Base-by-base conservation (phyloP, 371 early-diverging fungal species). In the Mucor ambiguus region DNA sequence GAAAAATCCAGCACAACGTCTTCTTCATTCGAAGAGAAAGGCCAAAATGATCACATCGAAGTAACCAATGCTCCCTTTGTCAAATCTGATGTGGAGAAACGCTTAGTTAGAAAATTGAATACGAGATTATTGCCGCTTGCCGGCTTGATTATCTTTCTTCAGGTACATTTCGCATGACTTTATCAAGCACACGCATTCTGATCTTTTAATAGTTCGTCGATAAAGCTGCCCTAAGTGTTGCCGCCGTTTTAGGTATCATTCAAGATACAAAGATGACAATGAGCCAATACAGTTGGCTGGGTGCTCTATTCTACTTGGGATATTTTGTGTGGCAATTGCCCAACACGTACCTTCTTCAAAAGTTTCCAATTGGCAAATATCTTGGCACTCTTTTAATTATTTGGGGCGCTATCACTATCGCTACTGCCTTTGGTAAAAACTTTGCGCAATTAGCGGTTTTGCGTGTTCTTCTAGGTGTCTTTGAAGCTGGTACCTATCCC, bases 91-190 rank as follows among this genome's bases (percentile, higher is more conserved):
- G 63, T 59, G 33, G 71, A 71, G 49, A 61, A 63, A 37, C 28
- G 55, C 9, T 66, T 77, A 8, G 75, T 80, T 30, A 72, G 76
- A 35, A 85, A 85, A 38, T 64, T 78, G 18, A 83, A 85, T 43
- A 68, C 66, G 8, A 69, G 72, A 28, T 62, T 85, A 5, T 57
- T 85, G 9, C 85, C 85, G 2, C 58, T 76, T 22, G 57, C 68
- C 24, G 60, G 71, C 33, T 28, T 60, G 16, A 70, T 73, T 55
- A 54, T 73, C 18, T 70, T 73, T 43, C 63, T 72, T 28, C 72
- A 69, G 60, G 60, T 59, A 59, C 12, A 59, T 14, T 18, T 56
- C n/a, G 29, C 24, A 28, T 29, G 24, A 22, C 14, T 16, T 6
- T 28, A 9, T 16, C 8, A 1, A 54, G 54, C 14, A 54, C 54